A percentile compares a stretch with the other conserved stretches of the same genome.
These are phyloP conservation scores for Lipomyces anomalus DNA, from an alignment of 805 yeast genomes.

Conservation along the genomic window DNA sequence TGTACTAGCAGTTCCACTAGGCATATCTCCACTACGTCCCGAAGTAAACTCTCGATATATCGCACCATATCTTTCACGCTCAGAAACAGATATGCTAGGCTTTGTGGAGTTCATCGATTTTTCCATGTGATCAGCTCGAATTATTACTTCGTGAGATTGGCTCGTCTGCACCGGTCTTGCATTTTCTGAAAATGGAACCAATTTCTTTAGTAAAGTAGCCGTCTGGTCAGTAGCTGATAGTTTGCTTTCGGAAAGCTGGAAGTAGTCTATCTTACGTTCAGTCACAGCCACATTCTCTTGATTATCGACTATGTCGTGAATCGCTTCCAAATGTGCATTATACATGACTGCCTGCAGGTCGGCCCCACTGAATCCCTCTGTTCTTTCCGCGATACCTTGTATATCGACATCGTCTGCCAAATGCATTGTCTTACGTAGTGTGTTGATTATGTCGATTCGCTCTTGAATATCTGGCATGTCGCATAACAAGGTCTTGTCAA, in stretches of 20 bases:
- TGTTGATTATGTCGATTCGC: conserved; percentile 61
- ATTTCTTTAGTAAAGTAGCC: not conserved
- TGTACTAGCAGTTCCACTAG: conserved; percentile 70
- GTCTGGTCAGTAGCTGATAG: conserved; percentile 9
- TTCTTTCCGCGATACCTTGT: conserved; percentile 46
- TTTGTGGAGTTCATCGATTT: conserved; percentile 70
- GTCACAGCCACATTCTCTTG: not conserved
- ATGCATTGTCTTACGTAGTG: conserved; percentile 54
- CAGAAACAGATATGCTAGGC: conserved; percentile 79
- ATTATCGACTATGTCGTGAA: conserved; percentile 46
- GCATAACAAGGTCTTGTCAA: conserved; percentile 87
- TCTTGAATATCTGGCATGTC: conserved; percentile 73
- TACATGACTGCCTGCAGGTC: conserved; percentile 89
- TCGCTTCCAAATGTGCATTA: conserved; percentile 83
- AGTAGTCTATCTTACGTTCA: not conserved
- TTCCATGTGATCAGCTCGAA: conserved; percentile 50
- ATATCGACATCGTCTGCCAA: conserved; percentile 49
- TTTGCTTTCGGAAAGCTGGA: conserved; percentile 5
- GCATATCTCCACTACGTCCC: conserved; percentile 82
- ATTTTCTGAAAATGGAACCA: not conserved
- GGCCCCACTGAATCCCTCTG: conserved; percentile 88
- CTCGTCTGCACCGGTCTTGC: not conserved
- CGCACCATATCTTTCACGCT: conserved; percentile 51
- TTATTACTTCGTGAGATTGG: conserved; percentile 37
- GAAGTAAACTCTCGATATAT: conserved; percentile 70